A percentile compares a stretch with the other conserved stretches of the same genome.
Conservation (phyloP, 2,329 filamentous ascomycete genomes). For the Niveomyces coronatus region DNA sequence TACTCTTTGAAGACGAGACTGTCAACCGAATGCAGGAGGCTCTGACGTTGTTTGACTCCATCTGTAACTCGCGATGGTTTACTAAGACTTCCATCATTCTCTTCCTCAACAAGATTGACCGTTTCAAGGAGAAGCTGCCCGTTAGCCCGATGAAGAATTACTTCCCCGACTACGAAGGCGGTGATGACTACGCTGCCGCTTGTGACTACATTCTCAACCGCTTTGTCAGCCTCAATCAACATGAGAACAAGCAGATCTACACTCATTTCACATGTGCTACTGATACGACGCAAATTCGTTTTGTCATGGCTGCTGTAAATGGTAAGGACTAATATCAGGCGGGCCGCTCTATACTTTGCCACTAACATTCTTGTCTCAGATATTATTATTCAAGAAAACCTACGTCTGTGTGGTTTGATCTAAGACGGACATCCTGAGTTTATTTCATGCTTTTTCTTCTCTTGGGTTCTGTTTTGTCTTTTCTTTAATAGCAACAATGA, state of each 20-base stretch:
- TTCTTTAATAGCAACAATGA: conserved; percentile 15
- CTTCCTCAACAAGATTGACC: conserved; percentile 84
- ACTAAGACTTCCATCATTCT: conserved; percentile 83
- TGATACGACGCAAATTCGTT: conserved; percentile 96
- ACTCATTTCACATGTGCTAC: conserved; percentile 99
- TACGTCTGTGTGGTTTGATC: conserved; percentile 93
- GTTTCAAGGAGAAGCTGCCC: conserved; percentile 78
- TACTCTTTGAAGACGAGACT: conserved; percentile 92
- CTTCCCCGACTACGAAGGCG: conserved; percentile 87
- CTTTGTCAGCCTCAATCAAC: conserved; percentile 96
- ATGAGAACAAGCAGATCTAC: conserved; percentile 99
- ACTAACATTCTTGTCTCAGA: conserved; percentile 40
- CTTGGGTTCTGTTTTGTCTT: conserved; percentile 19
- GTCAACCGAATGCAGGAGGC: conserved; percentile 93
- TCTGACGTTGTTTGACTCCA: conserved; percentile 75
- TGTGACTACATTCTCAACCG: conserved; percentile 99
- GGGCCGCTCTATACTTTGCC: not conserved
- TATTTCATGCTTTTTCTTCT: conserved; percentile 17
- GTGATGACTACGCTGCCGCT: conserved; percentile 87
- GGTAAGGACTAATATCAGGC: conserved; percentile 44
- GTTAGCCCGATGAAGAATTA: conserved; percentile 80
- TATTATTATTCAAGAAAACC: conserved; percentile 99
- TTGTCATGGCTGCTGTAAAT: conserved; percentile 99
- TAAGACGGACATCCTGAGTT: conserved; percentile 46
- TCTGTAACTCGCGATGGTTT: conserved; percentile 85